These are phyloP conservation scores for Citrus hindsii DNA, from an alignment of 345 rosid genomes.

Conservation along the genomic window DNA sequence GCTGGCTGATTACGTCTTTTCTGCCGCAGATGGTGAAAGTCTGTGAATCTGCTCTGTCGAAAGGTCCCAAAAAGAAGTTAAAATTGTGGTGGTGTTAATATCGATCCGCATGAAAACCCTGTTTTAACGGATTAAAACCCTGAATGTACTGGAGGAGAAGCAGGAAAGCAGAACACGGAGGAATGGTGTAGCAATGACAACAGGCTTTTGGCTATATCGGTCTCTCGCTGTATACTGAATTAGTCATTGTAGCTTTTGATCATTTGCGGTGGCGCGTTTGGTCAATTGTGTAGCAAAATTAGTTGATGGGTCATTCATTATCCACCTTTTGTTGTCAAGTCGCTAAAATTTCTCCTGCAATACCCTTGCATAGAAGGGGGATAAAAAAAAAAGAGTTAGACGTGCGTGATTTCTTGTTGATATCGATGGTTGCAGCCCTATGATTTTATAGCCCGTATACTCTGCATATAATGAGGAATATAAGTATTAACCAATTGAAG, in stretches of 20 bases:
- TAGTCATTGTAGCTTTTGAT: neutral
- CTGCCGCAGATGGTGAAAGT: constrained; percentile 34
- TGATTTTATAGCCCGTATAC: too few species aligned
- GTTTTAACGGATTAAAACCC: neutral
- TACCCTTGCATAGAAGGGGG: too few species aligned
- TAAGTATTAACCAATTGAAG: neutral
- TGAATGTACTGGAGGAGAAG: neutral
- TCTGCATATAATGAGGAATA: too few species aligned
- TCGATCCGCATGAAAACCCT: neutral
- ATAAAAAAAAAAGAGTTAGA: too few species aligned
- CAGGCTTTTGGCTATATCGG: neutral
- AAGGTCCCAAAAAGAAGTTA: constrained; percentile 36
- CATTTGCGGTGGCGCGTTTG: neutral
- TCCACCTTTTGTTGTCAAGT: too few species aligned
- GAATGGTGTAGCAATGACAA: neutral
- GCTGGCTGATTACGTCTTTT: neutral
- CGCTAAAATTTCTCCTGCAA: too few species aligned
- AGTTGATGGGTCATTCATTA: too few species aligned
- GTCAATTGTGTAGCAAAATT: neutral
- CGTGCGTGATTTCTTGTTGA: too few species aligned
- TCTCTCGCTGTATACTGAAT: neutral
- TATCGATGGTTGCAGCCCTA: too few species aligned
- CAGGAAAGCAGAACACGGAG: neutral
- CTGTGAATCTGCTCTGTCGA: constrained; percentile 21
- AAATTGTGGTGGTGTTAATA: constrained; percentile 17